These are phyloP conservation scores for Candida berthetii DNA, from an alignment of 805 yeast species.

Conservation along the genomic window DNA sequence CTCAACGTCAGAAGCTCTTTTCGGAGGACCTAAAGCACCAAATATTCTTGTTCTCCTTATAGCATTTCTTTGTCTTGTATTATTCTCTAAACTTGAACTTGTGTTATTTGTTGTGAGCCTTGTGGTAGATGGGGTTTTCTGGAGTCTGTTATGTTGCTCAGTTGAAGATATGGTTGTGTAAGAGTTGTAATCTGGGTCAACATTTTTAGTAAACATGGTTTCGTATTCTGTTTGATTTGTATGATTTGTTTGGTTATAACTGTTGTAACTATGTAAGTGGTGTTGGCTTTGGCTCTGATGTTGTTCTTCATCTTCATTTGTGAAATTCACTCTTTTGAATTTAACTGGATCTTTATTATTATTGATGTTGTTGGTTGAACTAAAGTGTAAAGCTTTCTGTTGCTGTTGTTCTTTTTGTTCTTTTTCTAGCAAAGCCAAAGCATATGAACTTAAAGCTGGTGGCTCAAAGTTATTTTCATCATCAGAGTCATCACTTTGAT, in stretches of 20 bases:
- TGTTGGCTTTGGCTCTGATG: background rate
- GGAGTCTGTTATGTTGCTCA: slow-evolving; percentile 3
- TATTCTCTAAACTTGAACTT: slow-evolving; percentile 9
- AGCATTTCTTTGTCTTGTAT: slow-evolving; percentile 19
- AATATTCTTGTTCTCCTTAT: slow-evolving; percentile 22
- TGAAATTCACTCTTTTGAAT: slow-evolving; percentile 19
- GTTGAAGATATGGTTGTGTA: slow-evolving; percentile 12
- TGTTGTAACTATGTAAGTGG: slow-evolving; percentile 3
- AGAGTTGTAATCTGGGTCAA: slow-evolving; percentile 4
- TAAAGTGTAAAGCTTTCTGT: no score
- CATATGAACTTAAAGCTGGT: slow-evolving; percentile 54
- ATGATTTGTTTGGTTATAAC: slow-evolving; percentile 7
- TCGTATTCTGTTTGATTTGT: slow-evolving; percentile 17
- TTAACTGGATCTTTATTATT: background rate
- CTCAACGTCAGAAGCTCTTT: slow-evolving; percentile 18
- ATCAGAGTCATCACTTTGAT: slow-evolving; percentile 11
- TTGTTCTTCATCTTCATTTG: slow-evolving; percentile 7
- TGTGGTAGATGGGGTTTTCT: slow-evolving; percentile 14
- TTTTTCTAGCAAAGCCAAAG: slow-evolving; percentile 43
- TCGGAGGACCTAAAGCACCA: slow-evolving; percentile 28
- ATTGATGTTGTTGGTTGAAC: no score
- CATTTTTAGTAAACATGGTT: slow-evolving; percentile 15
- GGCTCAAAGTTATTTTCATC: slow-evolving; percentile 49
- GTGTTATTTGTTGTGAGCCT: slow-evolving; percentile 2
- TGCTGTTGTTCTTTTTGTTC: slow-evolving; percentile 14